Conservation (phyloP, 2,329 filamentous ascomycete species). For the Talaromyces funiculosus region DNA sequence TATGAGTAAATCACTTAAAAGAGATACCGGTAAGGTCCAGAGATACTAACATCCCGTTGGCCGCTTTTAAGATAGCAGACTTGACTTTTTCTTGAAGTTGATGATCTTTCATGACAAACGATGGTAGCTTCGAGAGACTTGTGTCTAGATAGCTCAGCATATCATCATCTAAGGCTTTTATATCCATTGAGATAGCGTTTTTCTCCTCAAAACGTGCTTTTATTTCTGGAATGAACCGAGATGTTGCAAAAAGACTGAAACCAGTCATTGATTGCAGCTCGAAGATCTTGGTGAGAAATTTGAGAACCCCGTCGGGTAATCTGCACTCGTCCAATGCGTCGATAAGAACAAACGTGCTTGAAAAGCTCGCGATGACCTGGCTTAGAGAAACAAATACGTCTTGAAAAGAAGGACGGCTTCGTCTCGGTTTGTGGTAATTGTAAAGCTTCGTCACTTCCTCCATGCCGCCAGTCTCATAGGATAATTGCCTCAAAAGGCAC, state of each 20-base stretch:
- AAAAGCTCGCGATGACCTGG: background rate
- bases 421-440: slow-evolving; percentile 1
- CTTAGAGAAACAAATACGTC: slow-evolving; percentile 12
- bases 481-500: slow-evolving; percentile 9
- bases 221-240: slow-evolving; percentile 24
- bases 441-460: slow-evolving; percentile 14
- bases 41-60: slow-evolving; percentile 19
- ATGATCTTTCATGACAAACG: slow-evolving; percentile 11
- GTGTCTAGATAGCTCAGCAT: background rate
- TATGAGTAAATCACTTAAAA: background rate
- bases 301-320: slow-evolving; percentile 10
- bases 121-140: slow-evolving; percentile 11
- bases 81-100: slow-evolving; percentile 18
- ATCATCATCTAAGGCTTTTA: slow-evolving; percentile 1
- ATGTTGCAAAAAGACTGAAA: slow-evolving; percentile 25
- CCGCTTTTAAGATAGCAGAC: slow-evolving; percentile 3
- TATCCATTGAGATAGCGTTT: background rate
- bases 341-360: slow-evolving; percentile 17
- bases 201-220: slow-evolving; percentile 14
- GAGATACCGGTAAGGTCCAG: background rate
- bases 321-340: slow-evolving; percentile 21
- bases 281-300: slow-evolving; percentile 16
- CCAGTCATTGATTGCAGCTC: slow-evolving; percentile 15
- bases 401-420: slow-evolving; percentile 13
- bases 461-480: background rate